A percentile compares a stretch with the other conserved stretches of the same genome.
Evolutionary conservation across 2,329 filamentous ascomycete species (phyloP).

Genomic region (Helotiales sp.): DNA sequence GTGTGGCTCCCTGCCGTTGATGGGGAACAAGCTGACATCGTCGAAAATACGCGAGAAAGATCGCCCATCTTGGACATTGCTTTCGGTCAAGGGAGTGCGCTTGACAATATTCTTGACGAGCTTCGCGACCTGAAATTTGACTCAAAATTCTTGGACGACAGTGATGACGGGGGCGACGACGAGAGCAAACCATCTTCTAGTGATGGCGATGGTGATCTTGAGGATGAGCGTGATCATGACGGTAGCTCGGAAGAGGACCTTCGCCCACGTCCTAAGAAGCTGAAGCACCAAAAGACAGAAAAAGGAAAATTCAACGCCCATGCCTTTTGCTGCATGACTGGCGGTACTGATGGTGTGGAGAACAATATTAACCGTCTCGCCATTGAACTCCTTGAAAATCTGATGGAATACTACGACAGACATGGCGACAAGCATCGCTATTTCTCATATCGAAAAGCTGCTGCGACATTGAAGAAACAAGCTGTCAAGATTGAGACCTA

Average conservation of each 20-base stretch:
- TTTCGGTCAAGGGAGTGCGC: conserved; percentile 10
- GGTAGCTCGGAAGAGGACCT: conserved; percentile 36
- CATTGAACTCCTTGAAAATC: conserved; percentile 74
- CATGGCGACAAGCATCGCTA: conserved; percentile 77
- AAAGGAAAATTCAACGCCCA: conserved; percentile 39
- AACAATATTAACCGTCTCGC: conserved; percentile 73
- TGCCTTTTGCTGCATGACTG: conserved; percentile 55
- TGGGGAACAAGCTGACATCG: not conserved
- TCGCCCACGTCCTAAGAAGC: conserved; percentile 4
- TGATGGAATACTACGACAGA: conserved; percentile 75
- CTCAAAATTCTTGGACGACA: too few relatives aligned
- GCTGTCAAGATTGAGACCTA: conserved; percentile 62
- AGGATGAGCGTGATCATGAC: not conserved
- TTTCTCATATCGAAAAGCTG: conserved; percentile 74
- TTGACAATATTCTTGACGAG: conserved; percentile 65
- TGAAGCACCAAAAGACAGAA: conserved; percentile 12
- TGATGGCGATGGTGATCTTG: conserved; percentile 18
- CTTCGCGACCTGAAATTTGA: conserved; percentile 61
- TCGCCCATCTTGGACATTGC: not conserved
- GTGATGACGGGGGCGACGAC: conserved; percentile 46
- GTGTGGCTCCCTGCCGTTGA: conserved; percentile 1
- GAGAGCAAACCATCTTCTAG: conserved; percentile 37
- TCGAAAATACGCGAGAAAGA: conserved; percentile 7
- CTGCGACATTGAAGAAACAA: conserved; percentile 71
- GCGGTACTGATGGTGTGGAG: conserved; percentile 43